Percentiles rank a stretch among this genome's conserved stretches.
Evolutionary conservation across 768 basidiomycete genomes (phyloP).

Genomic region (Ramaria rubella): DNA sequence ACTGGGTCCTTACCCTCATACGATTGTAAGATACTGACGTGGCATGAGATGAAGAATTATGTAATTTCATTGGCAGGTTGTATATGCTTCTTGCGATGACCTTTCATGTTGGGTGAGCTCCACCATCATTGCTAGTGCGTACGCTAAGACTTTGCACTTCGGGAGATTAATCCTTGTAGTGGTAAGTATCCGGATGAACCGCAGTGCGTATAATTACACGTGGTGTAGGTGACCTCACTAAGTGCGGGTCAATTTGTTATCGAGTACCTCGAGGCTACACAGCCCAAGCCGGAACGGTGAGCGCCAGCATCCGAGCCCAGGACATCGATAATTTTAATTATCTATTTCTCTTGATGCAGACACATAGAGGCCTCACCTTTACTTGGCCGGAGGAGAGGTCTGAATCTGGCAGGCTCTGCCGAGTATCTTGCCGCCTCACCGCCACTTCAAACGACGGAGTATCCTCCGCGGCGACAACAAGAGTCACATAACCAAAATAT

Average conservation of each 20-base stretch:
- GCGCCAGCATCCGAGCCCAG: neutral
- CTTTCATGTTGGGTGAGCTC: constrained; percentile 57
- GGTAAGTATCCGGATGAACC: constrained; percentile 27
- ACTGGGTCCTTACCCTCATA: constrained; percentile 50
- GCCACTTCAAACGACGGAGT: neutral
- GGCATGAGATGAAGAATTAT: neutral
- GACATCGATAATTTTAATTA: neutral
- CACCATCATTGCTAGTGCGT: neutral
- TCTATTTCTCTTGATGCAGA: neutral
- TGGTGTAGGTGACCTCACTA: constrained; percentile 45
- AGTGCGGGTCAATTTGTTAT: constrained; percentile 53
- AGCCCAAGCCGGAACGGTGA: neutral
- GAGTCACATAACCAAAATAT: neutral
- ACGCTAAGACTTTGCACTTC: neutral
- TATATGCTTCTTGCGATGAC: constrained; percentile 76
- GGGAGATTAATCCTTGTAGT: constrained; percentile 44
- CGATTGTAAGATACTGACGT: constrained; percentile 45
- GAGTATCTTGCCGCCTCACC: neutral
- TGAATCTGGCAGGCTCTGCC: neutral
- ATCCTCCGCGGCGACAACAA: neutral
- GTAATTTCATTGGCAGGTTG: constrained; percentile 31
- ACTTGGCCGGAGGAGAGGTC: too few relatives aligned
- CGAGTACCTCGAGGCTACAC: constrained; percentile 33
- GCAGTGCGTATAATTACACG: neutral
- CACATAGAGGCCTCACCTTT: too few relatives aligned